Base-by-base conservation (phyloP, 2,329 filamentous ascomycete species). In the Cucurbitaria berberidis region DNA sequence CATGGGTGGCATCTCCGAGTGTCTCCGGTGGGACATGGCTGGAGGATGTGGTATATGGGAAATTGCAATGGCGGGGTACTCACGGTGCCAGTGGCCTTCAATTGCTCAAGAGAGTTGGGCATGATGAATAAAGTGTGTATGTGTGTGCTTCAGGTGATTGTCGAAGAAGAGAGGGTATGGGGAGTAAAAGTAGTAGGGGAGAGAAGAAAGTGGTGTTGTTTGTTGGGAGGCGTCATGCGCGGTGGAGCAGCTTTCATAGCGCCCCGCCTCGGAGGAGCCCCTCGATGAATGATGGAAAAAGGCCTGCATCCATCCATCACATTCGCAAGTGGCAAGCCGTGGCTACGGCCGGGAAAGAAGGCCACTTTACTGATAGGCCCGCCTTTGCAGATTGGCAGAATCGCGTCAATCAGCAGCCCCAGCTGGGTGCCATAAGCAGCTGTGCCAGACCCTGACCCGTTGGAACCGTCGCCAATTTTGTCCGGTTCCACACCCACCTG, bases 21-120 rank as follows among this genome's bases (percentile, higher is more conserved):
- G 39, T n/a, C 51, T 57, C 55, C 50, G 60, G 58, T 21, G 36
- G 47, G 55, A 46, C 46, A 44, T 51, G n/a, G n/a, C n/a, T n/a
- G n/a, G n/a, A n/a, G n/a, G 43, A 40, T 42, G 51, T 53, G 55
- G 47, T 47, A 43, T 51, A 41, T n/a, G n/a, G n/a, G n/a, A 40
- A 39, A 52, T 52, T 44, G 57, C 62, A 19, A 38, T 57, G 70
- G 59, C 63, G 66, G 57, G 51, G 48, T 60, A 90, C 91, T 80
- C 85, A 96, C 92, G 75, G 95, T 99, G 88, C 95, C 95, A 77
- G 89, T 80, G 83, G 91, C 88, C 86, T 99, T 99, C 78, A 99
- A 87, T 83, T 98, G 93, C 72, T 98, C 95, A 72, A 99, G 89
- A 79, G 93, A 91, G 80, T 82, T 89, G 79, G 91, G 80, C 93